Evolutionary conservation across 1,284 basidiomycete species (phyloP).

Genomic region (Marasmius sp.): DNA sequence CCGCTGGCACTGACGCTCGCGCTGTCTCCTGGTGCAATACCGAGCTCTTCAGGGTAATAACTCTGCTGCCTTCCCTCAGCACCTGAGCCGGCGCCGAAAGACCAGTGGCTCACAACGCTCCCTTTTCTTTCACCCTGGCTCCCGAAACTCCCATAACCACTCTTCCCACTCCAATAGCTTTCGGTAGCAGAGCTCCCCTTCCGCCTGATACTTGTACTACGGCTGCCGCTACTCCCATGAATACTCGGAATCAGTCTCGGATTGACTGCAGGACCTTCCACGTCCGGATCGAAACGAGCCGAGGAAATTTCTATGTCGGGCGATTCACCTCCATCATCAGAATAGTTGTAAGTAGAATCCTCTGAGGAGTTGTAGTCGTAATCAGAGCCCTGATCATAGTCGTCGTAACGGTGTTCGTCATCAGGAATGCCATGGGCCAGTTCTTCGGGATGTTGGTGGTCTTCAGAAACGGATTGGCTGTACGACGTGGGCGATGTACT

Average conservation of each 20-base stretch:
- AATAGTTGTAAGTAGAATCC: not conserved
- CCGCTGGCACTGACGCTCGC: not conserved
- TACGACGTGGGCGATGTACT: no score
- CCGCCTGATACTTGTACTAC: not conserved
- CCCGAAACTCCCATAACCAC: constrained; percentile 1
- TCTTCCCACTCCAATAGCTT: not conserved
- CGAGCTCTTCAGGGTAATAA: not conserved
- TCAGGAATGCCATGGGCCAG: not conserved
- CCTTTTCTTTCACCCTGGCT: not conserved
- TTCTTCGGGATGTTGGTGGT: not conserved
- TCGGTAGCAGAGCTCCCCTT: constrained; percentile 1
- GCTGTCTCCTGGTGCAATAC: not conserved
- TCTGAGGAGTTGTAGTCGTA: not conserved
- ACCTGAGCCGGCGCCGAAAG: not conserved
- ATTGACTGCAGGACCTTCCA: constrained; percentile 1
- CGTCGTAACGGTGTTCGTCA: not conserved
- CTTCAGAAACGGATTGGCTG: not conserved
- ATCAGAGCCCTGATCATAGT: not conserved
- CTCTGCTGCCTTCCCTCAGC: not conserved
- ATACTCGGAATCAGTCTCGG: not conserved
- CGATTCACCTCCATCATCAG: not conserved
- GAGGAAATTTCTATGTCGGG: not conserved
- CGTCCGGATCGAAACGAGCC: not conserved
- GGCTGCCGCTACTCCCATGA: not conserved
- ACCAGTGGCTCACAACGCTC: constrained; percentile 1